Base-by-base conservation (phyloP, 2,329 filamentous ascomycete genomes). In the Fusarium ramigenum region DNA sequence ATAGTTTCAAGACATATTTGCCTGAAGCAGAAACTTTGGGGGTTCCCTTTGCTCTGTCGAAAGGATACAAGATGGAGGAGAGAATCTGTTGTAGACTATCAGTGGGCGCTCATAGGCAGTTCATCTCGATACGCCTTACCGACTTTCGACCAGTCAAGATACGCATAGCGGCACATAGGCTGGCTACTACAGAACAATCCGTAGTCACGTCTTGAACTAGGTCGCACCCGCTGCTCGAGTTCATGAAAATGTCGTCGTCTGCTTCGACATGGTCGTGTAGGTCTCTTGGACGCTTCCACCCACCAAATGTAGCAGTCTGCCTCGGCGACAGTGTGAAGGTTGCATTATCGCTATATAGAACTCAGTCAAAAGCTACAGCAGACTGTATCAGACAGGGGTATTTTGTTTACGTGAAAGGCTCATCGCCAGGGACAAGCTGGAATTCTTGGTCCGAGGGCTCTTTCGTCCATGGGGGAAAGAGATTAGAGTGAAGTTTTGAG, bases 121-220 rank as follows among this genome's bases (percentile, higher is more conserved):
- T 32, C 10, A 25, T n/a, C 39, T 43, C 14, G 19, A 47, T 39
- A 25, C 34, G 25, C 78, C 84, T 72, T 85, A 94, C 93, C 80
- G 91, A 91, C 42, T 88, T 86, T 80, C 92, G 88, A 4, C 92
- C 92, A 23, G 91, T 91, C 69, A 91, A 88, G 14, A 91, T 87
- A 44, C 91, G 91, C 68, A 92, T 91, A 30, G 90, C 92, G 32
- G 95, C 95, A 79, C 95, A 98, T 10, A 99, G 87, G 80, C 96
- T 98, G 21, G 96, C 96, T 34, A 99, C 96, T 7, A 99, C 96
- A 3, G 96, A 98, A 80, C 96, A 99, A 81, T 99, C 96, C 2
- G 96, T 97, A 9, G 96, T 95, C 66, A 97, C 91, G 82, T 99
- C 96, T 82, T 99, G 96, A 6, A 98, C 95, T 12, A 99, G 88